phyloP scores from a whole-genome alignment of 2,329 filamentous ascomycete species.

The Mollisiaceae sp. region DNA sequence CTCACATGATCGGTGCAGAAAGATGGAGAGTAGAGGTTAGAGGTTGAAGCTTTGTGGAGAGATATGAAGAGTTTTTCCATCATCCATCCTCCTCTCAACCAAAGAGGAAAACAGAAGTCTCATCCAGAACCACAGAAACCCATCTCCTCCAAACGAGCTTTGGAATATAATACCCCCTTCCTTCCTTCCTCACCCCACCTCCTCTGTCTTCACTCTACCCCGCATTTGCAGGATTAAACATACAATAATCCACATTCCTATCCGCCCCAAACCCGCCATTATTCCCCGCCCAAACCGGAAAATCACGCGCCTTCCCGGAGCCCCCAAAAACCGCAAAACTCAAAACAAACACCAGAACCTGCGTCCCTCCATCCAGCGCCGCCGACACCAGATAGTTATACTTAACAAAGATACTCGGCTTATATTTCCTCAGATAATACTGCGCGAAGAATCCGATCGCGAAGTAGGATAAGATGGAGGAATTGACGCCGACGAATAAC shows the following conservation, averaged over 20 bases:
- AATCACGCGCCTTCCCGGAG: conserved; percentile 34
- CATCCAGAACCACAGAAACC: background rate
- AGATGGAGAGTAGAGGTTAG: too few species aligned
- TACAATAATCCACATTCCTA: conserved; percentile 32
- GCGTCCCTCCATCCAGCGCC: conserved; percentile 71
- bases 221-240: conserved; percentile 31
- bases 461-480: conserved; percentile 45
- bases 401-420: conserved; percentile 74
- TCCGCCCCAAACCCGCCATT: conserved; percentile 22
- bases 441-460: conserved; percentile 45
- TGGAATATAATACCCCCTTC: too few species aligned
- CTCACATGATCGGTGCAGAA: too few species aligned
- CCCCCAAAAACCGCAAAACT: conserved; percentile 60
- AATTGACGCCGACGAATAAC: conserved; percentile 51
- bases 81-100: too few species aligned
- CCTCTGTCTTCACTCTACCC: background rate
- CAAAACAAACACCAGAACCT: conserved; percentile 69
- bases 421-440: conserved; percentile 55
- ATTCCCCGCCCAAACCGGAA: conserved; percentile 37
- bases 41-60: too few species aligned
- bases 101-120: too few species aligned
- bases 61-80: too few species aligned
- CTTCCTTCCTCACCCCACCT: background rate
- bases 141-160: too few species aligned
- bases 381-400: conserved; percentile 80